Evolutionary conservation across 1,284 basidiomycete species (phyloP), one percentile per base, ranked within the genome.

Genomic region (Cutaneotrichosporon sp.): DNA sequence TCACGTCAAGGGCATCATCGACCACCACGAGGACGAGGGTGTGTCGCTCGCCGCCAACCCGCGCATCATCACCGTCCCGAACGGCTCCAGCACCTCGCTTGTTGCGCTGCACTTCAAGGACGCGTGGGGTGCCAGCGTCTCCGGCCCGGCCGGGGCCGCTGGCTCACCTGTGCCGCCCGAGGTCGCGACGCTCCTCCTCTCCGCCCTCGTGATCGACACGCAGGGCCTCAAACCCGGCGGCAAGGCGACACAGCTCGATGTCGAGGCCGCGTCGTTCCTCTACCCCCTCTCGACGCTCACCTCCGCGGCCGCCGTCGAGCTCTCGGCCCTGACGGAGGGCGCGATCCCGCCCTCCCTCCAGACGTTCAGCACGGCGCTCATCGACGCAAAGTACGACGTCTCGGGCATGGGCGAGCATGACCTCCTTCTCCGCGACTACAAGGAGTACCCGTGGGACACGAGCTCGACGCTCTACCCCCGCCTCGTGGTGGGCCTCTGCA

Each of bases 21-120:
- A 99, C 76, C 95, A 99, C 75, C 95, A 99, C 76, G 87, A 85
- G 46, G 94, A 98, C 78, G 92, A 92, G 69, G 83, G 84, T 0
- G 80, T 84, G 3, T 86, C 95, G 74, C 73, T 73, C 6, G 60
- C 70, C 36, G 91, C 92, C 0, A 75, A 83, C 11, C 87, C 89
- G 3, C 85, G 93, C 20, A 78, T 86, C 56, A 83, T 97, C 59
- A 76, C 79, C 46, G 70, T 75, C 4, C 79, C 79, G 4, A 86
- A 86, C 0, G 94, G 94, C 3, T 92, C 89, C 65, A 91, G 89
- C 70, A 79, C 90, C 0, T 92, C 92, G 0, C 86, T 91, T 42
- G 85, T 97, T 47, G 82, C 89, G 1, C 73, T 78, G 20, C 73
- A 86, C 56, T 86, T 88, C 70, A 70, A 70, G 63, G 67, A 77